Base-by-base conservation (phyloP, 139 green algal genomes). In the Pleodorina starrii region DNA sequence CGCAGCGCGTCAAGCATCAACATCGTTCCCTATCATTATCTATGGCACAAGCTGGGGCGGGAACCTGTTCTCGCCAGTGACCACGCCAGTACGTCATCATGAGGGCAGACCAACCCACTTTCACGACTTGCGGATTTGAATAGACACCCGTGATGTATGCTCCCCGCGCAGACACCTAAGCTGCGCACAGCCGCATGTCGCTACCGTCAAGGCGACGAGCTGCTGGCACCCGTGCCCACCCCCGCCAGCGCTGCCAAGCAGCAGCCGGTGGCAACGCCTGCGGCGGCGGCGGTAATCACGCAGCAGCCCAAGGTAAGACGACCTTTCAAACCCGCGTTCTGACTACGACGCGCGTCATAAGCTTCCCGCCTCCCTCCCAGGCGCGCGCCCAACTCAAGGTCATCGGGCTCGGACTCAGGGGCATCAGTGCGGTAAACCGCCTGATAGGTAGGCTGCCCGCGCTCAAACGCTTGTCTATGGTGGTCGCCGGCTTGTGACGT, bases 331-430 rank as follows among this genome's bases (percentile, higher is more conserved):
- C 9, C 6, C 9, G 5, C 25, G 6, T 25, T 66, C 21, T 66
- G 29, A 66, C 54, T 32, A 32, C 21, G 54, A 21, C 25, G 29
- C 29, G 29, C 7, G 25, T 66, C 6, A 66, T 32, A 25, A 12
- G 7, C 54, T 66, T 66, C 63, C 68, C 57, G 23, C 38, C 57
- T 12, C 19, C 40, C 14, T 16, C 29, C 42, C 66, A 88, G 63
- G 66, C 46, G 1, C 60, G 36, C 0, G 68, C 71, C 0, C 60
- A 93, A 5, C 86, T 96, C 11, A 95, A 94, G 46, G 66, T 96
- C 19, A 88, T 97, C 17, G 96, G 96, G 17, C 19, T 98, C 60
- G 96, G 96, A 16, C 73, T 71, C 27, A 85, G 96, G 16, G 96
- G 95, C 35, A 89, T 93, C 75, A 95, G 91, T 76, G 95, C 94